These are phyloP conservation scores for Solidago caesia DNA, from an alignment of 129 eudicot genomes.

Conservation along the genomic window DNA sequence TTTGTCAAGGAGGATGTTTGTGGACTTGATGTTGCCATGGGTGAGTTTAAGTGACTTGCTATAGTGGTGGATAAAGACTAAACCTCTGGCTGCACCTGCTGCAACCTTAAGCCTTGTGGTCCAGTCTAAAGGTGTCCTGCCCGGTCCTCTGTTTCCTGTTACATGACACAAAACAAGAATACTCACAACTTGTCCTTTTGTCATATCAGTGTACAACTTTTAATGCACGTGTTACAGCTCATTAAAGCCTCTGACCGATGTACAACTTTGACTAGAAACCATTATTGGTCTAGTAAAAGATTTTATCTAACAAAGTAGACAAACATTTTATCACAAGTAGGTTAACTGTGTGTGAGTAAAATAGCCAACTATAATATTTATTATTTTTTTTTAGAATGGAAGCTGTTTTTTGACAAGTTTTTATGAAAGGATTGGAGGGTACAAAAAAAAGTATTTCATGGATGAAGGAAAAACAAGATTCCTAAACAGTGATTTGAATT, in stretches of 20 bases:
- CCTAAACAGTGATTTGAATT: conserved; percentile 6
- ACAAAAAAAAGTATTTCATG: not conserved
- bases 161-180: conserved; percentile 19
- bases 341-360: too few relatives aligned
- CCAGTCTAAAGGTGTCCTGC: conserved; percentile 66
- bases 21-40: conserved; percentile 57
- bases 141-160: conserved; percentile 64
- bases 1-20: conserved; percentile 50
- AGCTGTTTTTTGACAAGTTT: not conserved
- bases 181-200: conserved; percentile 14
- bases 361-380: not conserved
- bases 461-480: not conserved
- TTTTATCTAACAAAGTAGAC: not conserved
- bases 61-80: conserved; percentile 49
- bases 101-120: conserved; percentile 56
- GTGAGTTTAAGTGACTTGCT: conserved; percentile 42
- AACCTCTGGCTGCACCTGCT: conserved; percentile 54
- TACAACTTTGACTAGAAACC: not conserved
- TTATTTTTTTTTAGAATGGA: too few relatives aligned
- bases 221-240: not conserved
- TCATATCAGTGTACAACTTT: conserved; percentile 19
- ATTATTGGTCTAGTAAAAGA: not conserved
- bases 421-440: not conserved
- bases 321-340: not conserved
- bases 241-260: not conserved